Percentiles rank a stretch among this genome's conserved stretches.
phyloP scores from a whole-genome alignment of 2,329 filamentous ascomycete species.

The Tolypocladium tropicale region DNA sequence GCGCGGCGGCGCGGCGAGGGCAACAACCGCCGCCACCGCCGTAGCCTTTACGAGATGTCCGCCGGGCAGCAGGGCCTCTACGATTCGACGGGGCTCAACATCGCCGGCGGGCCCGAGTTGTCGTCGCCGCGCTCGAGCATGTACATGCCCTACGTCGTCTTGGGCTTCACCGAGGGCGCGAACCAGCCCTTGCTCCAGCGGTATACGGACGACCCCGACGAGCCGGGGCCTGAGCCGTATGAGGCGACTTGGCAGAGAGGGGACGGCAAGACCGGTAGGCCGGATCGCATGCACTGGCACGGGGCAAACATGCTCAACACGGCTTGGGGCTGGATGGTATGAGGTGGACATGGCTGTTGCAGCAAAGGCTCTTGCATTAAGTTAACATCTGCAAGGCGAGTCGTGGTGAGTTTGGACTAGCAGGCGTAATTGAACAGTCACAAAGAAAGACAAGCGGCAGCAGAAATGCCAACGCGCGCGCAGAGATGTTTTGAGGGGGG shows the following conservation, averaged over 20 bases:
- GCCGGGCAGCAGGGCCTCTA: background rate
- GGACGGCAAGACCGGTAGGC: background rate
- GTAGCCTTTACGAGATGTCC: background rate
- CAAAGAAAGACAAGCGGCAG: background rate
- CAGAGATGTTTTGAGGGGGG: conserved; percentile 40
- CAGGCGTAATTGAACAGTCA: background rate
- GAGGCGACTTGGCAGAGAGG: background rate
- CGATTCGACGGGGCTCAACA: background rate
- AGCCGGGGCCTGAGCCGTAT: background rate
- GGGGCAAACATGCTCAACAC: conserved; percentile 9
- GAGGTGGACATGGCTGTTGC: background rate
- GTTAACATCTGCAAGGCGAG: no score
- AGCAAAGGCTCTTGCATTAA: no score
- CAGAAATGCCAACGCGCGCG: background rate
- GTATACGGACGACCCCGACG: background rate
- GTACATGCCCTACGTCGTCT: background rate
- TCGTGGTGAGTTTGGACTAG: no score
- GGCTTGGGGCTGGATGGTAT: conserved; percentile 10
- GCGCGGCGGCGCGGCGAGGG: background rate
- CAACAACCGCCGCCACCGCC: background rate
- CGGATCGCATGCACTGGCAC: conserved; percentile 3
- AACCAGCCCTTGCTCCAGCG: background rate
- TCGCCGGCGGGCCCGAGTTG: background rate
- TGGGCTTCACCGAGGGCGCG: background rate
- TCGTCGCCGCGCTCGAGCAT: background rate